phyloP scores from a whole-genome alignment of 768 basidiomycete genomes.

The Leccinum pellstonianum region DNA sequence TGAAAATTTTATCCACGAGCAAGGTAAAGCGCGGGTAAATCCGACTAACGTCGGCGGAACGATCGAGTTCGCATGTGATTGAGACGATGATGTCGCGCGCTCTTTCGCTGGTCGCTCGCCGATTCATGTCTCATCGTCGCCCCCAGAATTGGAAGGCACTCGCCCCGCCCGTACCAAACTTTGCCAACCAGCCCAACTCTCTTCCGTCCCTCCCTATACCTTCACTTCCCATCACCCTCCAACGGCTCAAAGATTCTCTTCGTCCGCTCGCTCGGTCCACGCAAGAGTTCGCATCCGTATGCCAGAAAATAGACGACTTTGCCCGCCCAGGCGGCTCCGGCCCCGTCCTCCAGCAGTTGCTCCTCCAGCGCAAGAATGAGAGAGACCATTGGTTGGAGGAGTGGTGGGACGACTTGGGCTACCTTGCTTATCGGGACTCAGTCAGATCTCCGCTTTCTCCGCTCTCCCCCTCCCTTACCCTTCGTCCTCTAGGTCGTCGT shows the following conservation, averaged over 20 bases:
- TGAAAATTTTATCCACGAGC: no score
- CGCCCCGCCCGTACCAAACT: slow-evolving; percentile 67
- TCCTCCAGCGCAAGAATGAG: slow-evolving; percentile 54
- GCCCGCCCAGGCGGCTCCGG: slow-evolving; percentile 41
- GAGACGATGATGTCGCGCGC: not conserved
- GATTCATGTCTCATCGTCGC: slow-evolving; percentile 28
- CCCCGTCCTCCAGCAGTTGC: slow-evolving; percentile 58
- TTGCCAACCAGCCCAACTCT: slow-evolving; percentile 52
- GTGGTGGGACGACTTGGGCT: slow-evolving; percentile 91
- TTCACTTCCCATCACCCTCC: slow-evolving; percentile 60
- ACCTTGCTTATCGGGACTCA: slow-evolving; percentile 84
- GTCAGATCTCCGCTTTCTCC: slow-evolving; percentile 39
- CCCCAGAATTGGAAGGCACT: slow-evolving; percentile 69
- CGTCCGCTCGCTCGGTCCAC: slow-evolving; percentile 68
- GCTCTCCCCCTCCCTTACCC: slow-evolving; percentile 1
- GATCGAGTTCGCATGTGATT: slow-evolving; percentile 13
- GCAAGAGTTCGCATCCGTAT: slow-evolving; percentile 53
- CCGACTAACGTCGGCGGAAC: not conserved
- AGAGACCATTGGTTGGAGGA: slow-evolving; percentile 83
- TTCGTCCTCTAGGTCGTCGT: slow-evolving; percentile 60
- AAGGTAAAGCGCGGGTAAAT: not conserved
- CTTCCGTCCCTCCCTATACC: slow-evolving; percentile 80
- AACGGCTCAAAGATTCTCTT: slow-evolving; percentile 66
- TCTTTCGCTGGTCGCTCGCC: slow-evolving; percentile 3
- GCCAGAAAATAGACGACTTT: slow-evolving; percentile 68